phyloP scores from a whole-genome alignment of 2,329 filamentous ascomycete genomes.

The Talaromyces islandicus region DNA sequence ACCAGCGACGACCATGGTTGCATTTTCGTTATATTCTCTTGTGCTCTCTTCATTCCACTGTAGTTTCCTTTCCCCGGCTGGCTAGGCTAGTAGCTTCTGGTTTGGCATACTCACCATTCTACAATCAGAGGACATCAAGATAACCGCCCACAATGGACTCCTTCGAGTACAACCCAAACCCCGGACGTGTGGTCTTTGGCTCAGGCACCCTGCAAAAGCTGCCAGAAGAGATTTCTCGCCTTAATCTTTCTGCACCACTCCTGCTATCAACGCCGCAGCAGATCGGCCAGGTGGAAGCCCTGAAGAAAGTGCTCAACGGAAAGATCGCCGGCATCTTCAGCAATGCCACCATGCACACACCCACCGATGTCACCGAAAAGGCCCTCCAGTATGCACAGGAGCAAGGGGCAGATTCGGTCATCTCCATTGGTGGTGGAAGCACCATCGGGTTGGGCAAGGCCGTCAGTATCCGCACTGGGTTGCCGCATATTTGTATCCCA shows the following conservation, averaged over 20 bases:
- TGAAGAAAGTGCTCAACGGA: conserved; percentile 41
- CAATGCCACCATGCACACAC: conserved; percentile 60
- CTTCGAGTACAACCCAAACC: conserved; percentile 52
- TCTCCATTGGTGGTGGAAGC: conserved; percentile 59
- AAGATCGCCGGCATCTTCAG: conserved; percentile 48
- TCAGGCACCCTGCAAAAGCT: conserved; percentile 48
- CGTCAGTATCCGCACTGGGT: conserved; percentile 46
- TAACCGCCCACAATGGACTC: conserved; percentile 36
- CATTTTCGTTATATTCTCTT: neutral
- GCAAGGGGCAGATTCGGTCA: conserved; percentile 47
- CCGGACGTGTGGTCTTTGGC: conserved; percentile 53
- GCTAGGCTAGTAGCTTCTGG: neutral
- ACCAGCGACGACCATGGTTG: neutral
- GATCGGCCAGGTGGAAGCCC: conserved; percentile 39
- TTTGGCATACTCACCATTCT: neutral
- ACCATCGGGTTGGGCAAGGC: conserved; percentile 59
- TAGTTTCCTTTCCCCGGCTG: neutral
- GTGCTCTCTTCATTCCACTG: neutral
- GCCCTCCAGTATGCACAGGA: conserved; percentile 45
- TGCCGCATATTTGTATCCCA: conserved; percentile 56
- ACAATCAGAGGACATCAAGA: neutral
- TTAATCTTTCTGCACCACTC: conserved; percentile 46
- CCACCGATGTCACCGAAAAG: conserved; percentile 51
- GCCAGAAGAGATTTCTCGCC: conserved; percentile 37
- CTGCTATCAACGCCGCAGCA: conserved; percentile 54